phyloP scores from a whole-genome alignment of 805 yeast species.

The Metschnikowia proteae region DNA sequence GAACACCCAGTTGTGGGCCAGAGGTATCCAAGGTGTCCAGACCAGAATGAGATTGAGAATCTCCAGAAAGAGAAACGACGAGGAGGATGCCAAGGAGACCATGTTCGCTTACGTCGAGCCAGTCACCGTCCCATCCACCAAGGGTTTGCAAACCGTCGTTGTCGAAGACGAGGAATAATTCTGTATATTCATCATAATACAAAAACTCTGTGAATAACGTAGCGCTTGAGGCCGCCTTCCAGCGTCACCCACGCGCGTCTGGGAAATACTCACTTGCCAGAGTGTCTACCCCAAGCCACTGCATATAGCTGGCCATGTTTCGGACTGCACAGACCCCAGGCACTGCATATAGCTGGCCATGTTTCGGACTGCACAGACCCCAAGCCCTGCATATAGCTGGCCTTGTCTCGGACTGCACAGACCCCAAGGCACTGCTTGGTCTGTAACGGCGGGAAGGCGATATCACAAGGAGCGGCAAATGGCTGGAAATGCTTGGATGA shows the following conservation, averaged over 20 bases:
- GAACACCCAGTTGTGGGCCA: conserved; percentile 98
- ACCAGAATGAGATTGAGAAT: conserved; percentile 97
- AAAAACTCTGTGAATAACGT: conserved; percentile 11
- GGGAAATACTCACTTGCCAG: not conserved
- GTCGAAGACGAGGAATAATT: conserved; percentile 66
- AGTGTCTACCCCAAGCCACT: no score
- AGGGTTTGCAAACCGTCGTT: conserved; percentile 97
- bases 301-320: no score
- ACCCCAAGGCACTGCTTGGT: no score
- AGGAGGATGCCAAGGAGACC: conserved; percentile 98
- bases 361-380: no score
- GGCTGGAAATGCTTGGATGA: no score
- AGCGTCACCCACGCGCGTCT: no score
- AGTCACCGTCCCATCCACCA: conserved; percentile 88
- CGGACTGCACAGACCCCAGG: no score
- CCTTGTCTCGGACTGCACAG: no score
- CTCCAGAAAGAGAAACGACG: conserved; percentile 99
- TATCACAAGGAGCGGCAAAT: no score
- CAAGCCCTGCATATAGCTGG: no score
- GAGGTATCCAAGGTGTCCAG: conserved; percentile 99
- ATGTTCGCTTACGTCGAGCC: conserved; percentile 98
- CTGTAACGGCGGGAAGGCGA: no score
- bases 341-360: no score
- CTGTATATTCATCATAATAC: conserved; percentile 18
- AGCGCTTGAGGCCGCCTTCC: not conserved